Conservation (phyloP, 2,329 filamentous ascomycete genomes). For the Scopulariopsis brevicaulis region DNA sequence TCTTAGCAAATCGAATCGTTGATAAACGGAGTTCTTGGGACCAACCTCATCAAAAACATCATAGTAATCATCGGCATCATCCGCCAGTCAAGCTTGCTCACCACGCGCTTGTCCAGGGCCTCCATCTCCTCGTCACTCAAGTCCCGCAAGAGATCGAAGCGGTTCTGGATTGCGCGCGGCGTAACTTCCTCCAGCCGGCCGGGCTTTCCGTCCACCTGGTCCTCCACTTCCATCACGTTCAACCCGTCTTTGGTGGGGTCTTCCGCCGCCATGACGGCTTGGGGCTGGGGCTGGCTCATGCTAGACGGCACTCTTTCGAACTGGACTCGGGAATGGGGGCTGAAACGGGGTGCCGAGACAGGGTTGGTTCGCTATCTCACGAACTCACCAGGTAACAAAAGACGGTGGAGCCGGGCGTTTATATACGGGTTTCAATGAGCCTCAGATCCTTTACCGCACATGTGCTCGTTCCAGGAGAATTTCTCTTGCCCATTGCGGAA, state of each 20-base stretch:
- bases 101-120: slow-evolving; percentile 14
- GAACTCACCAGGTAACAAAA: neutral
- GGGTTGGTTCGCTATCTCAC: neutral
- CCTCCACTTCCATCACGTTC: neutral
- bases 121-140: slow-evolving; percentile 13
- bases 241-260: neutral
- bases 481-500: neutral
- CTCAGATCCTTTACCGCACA: neutral
- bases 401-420: neutral
- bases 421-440: neutral
- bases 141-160: slow-evolving; percentile 12
- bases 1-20: neutral
- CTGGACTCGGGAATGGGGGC: neutral
- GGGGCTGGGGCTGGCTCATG: neutral
- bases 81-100: slow-evolving; percentile 18
- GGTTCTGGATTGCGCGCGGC: slow-evolving; percentile 11
- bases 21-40: neutral
- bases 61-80: slow-evolving; percentile 16
- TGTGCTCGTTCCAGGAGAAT: too few species aligned
- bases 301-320: neutral
- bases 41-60: slow-evolving; percentile 17
- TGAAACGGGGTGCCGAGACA: neutral
- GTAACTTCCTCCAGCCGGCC: slow-evolving; percentile 4
- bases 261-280: neutral
- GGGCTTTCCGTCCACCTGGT: neutral